These are phyloP conservation scores for Phytopythium vexans DNA, from an alignment of 352 stramenopile species.

Conservation along the genomic window DNA sequence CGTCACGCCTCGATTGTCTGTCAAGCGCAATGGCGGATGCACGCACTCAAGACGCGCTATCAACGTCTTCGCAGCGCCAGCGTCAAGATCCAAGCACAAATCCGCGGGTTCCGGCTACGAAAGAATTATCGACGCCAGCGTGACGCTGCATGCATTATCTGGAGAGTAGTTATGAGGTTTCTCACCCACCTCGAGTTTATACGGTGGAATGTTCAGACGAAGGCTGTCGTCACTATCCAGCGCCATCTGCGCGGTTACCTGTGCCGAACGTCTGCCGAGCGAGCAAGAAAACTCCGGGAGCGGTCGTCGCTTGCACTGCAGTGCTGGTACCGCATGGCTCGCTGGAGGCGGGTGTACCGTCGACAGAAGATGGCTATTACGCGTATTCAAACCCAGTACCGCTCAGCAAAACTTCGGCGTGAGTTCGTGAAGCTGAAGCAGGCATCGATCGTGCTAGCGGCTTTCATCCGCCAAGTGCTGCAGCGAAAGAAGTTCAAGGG, in stretches of 20 bases:
- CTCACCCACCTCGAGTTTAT: constrained; percentile 42
- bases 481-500: constrained; percentile 56
- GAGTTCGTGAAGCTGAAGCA: constrained; percentile 43
- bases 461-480: constrained; percentile 68
- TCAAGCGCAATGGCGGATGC: constrained; percentile 60
- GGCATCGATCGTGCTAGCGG: constrained; percentile 57
- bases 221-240: constrained; percentile 41
- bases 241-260: constrained; percentile 50
- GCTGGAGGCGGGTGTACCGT: constrained; percentile 25
- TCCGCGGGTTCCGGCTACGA: constrained; percentile 27
- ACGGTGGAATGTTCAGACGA: constrained; percentile 26
- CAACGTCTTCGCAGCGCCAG: constrained; percentile 3
- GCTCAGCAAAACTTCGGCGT: constrained; percentile 31
- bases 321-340: constrained; percentile 57
- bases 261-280: constrained; percentile 55
- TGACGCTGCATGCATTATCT: constrained; percentile 30
- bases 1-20: constrained; percentile 30
- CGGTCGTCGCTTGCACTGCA: constrained; percentile 40
- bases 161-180: constrained; percentile 29
- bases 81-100: constrained; percentile 30
- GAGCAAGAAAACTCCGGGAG: constrained; percentile 42
- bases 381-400: constrained; percentile 47
- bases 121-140: constrained; percentile 27
- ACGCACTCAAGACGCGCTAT: constrained; percentile 7
- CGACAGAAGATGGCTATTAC: constrained; percentile 23